phyloP scores from a whole-genome alignment of 2,329 filamentous ascomycete genomes.

The Chrysoporthe austroafricana region DNA sequence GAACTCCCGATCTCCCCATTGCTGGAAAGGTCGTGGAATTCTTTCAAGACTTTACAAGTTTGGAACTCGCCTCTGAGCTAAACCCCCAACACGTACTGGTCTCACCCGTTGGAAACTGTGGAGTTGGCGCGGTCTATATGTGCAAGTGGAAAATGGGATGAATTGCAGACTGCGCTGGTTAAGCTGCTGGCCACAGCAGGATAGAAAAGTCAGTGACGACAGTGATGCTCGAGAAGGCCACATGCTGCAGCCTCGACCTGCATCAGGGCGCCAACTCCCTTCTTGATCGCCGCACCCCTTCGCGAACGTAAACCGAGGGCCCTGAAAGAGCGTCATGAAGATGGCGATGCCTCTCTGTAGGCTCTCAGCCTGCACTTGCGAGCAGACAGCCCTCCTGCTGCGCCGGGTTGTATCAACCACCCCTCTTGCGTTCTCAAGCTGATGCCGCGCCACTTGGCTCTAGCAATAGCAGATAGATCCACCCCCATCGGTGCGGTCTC shows the following conservation, averaged over 20 bases:
- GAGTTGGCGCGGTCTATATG: background rate
- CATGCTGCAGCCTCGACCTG: background rate
- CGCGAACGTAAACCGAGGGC: background rate
- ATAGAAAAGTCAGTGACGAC: background rate
- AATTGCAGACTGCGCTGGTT: background rate
- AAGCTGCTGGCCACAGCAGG: background rate
- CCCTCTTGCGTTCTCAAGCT: background rate
- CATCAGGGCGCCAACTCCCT: background rate
- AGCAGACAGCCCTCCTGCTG: background rate
- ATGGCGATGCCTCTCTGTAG: background rate
- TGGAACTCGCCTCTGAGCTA: background rate
- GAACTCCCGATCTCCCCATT: background rate
- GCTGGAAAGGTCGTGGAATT: background rate
- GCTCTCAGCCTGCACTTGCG: background rate
- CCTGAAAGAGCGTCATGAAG: background rate
- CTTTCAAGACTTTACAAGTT: background rate
- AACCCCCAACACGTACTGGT: background rate
- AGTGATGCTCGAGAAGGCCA: background rate
- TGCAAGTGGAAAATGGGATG: background rate
- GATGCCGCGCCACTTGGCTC: background rate
- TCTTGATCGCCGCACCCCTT: background rate
- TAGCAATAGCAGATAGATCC: background rate
- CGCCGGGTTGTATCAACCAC: background rate
- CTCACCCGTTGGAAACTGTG: constrained; percentile 2
- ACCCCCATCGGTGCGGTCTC: background rate